A percentile compares a stretch with the other conserved stretches of the same genome.
Evolutionary conservation across 1,284 basidiomycete species (phyloP).

Genomic region (Sporisorium exsertum): DNA sequence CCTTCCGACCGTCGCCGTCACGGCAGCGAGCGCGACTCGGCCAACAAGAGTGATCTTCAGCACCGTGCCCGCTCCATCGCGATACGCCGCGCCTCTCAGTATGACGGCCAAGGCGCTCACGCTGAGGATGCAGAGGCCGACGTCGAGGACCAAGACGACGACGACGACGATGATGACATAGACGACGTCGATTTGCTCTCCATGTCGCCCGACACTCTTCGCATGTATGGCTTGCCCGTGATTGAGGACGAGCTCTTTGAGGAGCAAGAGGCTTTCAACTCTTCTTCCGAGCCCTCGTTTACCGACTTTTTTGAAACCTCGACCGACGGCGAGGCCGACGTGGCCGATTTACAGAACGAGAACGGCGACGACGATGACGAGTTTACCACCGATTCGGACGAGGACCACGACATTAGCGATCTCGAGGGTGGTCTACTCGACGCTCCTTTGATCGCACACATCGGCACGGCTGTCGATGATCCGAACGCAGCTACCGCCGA

Average conservation of each 20-base stretch:
- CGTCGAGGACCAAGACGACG: constrained; percentile 38
- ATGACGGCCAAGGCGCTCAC: constrained; percentile 8
- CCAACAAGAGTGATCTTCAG: constrained; percentile 41
- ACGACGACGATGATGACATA: constrained; percentile 35
- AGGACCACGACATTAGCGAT: constrained; percentile 62
- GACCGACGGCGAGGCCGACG: constrained; percentile 49
- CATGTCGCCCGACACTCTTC: constrained; percentile 56
- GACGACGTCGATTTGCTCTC: constrained; percentile 49
- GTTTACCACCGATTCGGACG: constrained; percentile 50
- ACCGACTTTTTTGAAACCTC: constrained; percentile 67
- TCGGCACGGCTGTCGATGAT: constrained; percentile 38
- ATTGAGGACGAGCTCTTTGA: constrained; percentile 65
- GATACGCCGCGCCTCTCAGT: constrained; percentile 20
- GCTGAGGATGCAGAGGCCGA: constrained; percentile 43
- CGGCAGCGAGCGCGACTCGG: constrained; percentile 34
- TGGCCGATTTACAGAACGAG: constrained; percentile 29
- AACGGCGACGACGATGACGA: constrained; percentile 60
- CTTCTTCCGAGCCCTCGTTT: constrained; percentile 67
- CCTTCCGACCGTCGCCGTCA: constrained; percentile 33
- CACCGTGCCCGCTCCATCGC: constrained; percentile 40
- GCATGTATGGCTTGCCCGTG: constrained; percentile 54
- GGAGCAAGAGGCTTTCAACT: constrained; percentile 64
- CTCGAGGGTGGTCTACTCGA: constrained; percentile 55
- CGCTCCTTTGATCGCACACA: constrained; percentile 62
- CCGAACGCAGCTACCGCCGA: constrained; percentile 14